These are phyloP conservation scores for Saccharomyces eubayanus DNA, from an alignment of 805 yeast species.

Conservation along the genomic window DNA sequence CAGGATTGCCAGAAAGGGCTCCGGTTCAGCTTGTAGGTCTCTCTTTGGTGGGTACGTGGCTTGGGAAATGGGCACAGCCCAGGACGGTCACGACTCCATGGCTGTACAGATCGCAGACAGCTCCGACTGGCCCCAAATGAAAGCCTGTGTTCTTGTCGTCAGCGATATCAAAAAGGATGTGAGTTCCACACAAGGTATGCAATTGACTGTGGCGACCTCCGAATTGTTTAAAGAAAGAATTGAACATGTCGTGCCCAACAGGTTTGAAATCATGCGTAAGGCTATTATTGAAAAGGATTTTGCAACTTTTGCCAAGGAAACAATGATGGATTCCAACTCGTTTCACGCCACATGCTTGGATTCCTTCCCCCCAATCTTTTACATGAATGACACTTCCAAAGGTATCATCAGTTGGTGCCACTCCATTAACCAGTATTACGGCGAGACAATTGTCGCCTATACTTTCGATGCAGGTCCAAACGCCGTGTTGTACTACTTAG, in stretches of 20 bases:
- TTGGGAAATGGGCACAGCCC: conserved; percentile 87
- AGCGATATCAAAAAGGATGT: conserved; percentile 92
- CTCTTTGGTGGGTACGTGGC: conserved; percentile 96
- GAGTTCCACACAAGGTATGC: conserved; percentile 95
- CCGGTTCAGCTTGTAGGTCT: conserved; percentile 97
- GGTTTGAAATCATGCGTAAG: conserved; percentile 75
- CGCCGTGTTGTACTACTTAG: conserved; percentile 86
- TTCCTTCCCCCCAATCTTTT: conserved; percentile 91
- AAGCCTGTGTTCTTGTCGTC: conserved; percentile 86
- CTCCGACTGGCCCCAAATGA: conserved; percentile 86
- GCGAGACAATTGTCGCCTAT: conserved; percentile 75
- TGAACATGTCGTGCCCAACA: conserved; percentile 71
- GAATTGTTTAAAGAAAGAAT: conserved; percentile 78
- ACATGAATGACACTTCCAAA: conserved; percentile 84
- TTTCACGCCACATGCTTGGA: conserved; percentile 98
- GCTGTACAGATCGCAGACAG: conserved; percentile 87
- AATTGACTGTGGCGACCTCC: conserved; percentile 82
- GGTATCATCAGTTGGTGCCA: conserved; percentile 73
- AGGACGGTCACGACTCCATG: conserved; percentile 83
- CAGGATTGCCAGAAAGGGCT: conserved; percentile 93
- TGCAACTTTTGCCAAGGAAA: conserved; percentile 71
- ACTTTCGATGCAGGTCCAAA: conserved; percentile 99
- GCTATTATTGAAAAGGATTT: conserved; percentile 72
- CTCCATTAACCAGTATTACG: conserved; percentile 52
- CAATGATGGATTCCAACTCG: conserved; percentile 94